Percentiles rank a stretch among this genome's conserved stretches.
Conservation (phyloP, 805 yeast genomes). For the Candida vaughaniae region DNA sequence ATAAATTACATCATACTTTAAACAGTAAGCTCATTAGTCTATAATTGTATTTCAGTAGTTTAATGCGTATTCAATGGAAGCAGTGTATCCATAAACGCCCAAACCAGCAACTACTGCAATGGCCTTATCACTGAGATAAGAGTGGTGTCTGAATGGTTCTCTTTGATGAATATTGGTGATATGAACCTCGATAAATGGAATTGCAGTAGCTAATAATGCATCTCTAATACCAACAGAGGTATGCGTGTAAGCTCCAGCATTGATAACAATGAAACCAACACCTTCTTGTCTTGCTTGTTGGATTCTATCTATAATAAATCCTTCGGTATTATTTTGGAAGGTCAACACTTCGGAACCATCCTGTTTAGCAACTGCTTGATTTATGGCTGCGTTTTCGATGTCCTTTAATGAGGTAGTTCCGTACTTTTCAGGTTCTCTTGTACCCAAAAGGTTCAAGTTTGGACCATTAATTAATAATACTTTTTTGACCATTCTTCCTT, state of each 20-base stretch:
- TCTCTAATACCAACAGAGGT: conserved; percentile 52
- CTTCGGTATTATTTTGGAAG: conserved; percentile 48
- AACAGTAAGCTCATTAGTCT: too few relatives aligned
- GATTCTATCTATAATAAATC: conserved; percentile 45
- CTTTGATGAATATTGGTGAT: conserved; percentile 52
- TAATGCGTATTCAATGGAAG: conserved; percentile 40
- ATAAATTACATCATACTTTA: too few relatives aligned
- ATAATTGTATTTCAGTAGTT: conserved; percentile 29
- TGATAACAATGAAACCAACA: conserved; percentile 45
- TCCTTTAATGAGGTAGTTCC: conserved; percentile 46
- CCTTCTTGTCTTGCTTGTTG: conserved; percentile 46
- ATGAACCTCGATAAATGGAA: conserved; percentile 51
- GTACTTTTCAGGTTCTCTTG: conserved; percentile 50
- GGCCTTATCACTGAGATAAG: conserved; percentile 49
- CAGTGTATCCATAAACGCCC: conserved; percentile 44
- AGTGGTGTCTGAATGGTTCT: conserved; percentile 51
- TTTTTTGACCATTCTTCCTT: conserved; percentile 38
- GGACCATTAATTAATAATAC: conserved; percentile 52
- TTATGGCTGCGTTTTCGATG: conserved; percentile 40
- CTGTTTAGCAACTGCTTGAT: conserved; percentile 28
- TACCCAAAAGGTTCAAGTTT: conserved; percentile 48
- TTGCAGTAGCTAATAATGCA: conserved; percentile 47
- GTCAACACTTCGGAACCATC: conserved; percentile 30
- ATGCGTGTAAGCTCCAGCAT: conserved; percentile 55
- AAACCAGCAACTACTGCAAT: conserved; percentile 44